Base-by-base conservation (phyloP, 192 early-diverging fungal genomes). In the Backusella circina region DNA sequence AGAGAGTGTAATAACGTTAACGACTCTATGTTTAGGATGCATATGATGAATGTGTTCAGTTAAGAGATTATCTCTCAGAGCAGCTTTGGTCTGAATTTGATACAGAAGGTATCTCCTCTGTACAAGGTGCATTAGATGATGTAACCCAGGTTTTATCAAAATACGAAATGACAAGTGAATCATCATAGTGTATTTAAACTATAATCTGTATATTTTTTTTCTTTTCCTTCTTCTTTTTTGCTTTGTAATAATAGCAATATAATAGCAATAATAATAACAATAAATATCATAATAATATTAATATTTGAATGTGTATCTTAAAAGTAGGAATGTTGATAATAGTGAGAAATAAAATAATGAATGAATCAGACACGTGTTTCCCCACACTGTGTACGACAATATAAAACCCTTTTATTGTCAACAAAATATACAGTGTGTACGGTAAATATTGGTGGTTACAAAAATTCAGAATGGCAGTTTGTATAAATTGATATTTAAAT, bases 11-110 rank as follows among this genome's bases (percentile, higher is more conserved):
- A 18, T 65, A 31, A 31, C 0, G 7, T 18, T 33, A 8, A 37
- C 16, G 15, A 5, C 15, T 28, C 1, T 36, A 16, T 61, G 28
- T 8, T 65, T 41, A 74, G 73, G 73, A 74, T 21, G 64, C 73
- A 23, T 74, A 74, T 44, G 35, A 41, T 28, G 64, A 74, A 74
- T 74, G 73, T 18, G 13, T 65, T 9, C 33, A 74, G 28, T 13
- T 74, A 47, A 74, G 38, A 21, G 73, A 74, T 1, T 66, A 66
- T 37, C 73, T 74, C n/a, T 64, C 73, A 30, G 73, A 74, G 47
- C 73, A 74, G 5, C 64, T 74, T 15, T 74, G 73, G 73, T 65
- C 61, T 32, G 36, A 65, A 10, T 65, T 64, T 16, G 73, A 74
- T 44, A 44, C 57, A 31, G 73, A 74, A 36, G 39, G 36, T 47